Evolutionary conservation across 2,329 filamentous ascomycete genomes (phyloP).

Genomic region (Apiospora koreana): DNA sequence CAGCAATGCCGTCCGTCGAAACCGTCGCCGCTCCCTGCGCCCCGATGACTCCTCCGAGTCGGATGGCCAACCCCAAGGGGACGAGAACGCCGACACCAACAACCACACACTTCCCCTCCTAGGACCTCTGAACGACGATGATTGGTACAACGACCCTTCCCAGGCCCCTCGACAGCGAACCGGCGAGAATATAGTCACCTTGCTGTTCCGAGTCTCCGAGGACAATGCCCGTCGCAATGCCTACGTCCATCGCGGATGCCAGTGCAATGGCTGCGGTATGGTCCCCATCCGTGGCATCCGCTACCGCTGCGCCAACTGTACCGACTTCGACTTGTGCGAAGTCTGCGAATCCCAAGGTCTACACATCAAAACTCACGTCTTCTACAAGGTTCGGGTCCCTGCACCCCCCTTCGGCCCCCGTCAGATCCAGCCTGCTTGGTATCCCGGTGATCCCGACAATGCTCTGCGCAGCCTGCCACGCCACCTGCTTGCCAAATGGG

Average conservation of each 20-base stretch:
- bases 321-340: constrained; percentile 94
- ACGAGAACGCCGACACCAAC: constrained; percentile 46
- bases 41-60: constrained; percentile 40
- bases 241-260: constrained; percentile 89
- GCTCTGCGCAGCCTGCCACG: constrained; percentile 68
- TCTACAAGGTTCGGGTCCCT: constrained; percentile 93
- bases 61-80: constrained; percentile 34
- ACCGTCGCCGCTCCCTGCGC: constrained; percentile 37
- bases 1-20: constrained; percentile 66
- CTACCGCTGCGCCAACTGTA: constrained; percentile 93
- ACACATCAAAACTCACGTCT: constrained; percentile 89
- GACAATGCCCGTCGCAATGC: constrained; percentile 86
- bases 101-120: constrained; percentile 16
- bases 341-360: constrained; percentile 79
- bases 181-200: constrained; percentile 79
- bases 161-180: constrained; percentile 47
- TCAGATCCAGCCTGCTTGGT: constrained; percentile 81
- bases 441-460: constrained; percentile 80
- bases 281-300: constrained; percentile 89
- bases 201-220: constrained; percentile 91
- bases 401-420: constrained; percentile 81
- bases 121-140: constrained; percentile 41
- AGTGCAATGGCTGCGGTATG: constrained; percentile 85
- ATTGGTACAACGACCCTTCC: constrained; percentile 53
- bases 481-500: constrained; percentile 66